A percentile compares a stretch with the other conserved stretches of the same genome.
phyloP scores from a whole-genome alignment of 352 stramenopile genomes.

The Nothophytophthora sp. region DNA sequence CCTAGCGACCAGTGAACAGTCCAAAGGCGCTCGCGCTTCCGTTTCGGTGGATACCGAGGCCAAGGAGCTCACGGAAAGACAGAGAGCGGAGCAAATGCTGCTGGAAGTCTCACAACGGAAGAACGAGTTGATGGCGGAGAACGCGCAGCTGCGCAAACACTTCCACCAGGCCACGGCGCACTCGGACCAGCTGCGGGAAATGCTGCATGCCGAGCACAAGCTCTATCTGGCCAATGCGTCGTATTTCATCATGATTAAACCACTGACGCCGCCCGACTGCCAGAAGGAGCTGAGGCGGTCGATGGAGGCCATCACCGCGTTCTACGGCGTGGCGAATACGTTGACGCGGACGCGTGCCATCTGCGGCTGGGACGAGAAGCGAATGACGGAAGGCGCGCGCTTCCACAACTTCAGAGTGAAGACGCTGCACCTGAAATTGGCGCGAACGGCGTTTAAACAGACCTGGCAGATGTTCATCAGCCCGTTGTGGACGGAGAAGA shows the following conservation, averaged over 20 bases:
- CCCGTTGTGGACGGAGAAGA: conserved; percentile 4
- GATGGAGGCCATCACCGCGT: neutral
- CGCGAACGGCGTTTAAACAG: neutral
- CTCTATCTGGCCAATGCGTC: neutral
- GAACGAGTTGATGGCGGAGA: too few species aligned
- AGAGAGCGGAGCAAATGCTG: too few species aligned
- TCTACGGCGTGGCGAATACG: too few species aligned
- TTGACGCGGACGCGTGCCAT: neutral
- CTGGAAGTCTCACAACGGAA: too few species aligned
- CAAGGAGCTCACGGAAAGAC: too few species aligned
- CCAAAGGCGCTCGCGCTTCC: too few species aligned
- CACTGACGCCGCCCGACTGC: neutral
- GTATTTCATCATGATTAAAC: conserved; percentile 1
- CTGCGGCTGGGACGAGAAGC: conserved; percentile 2
- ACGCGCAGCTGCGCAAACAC: too few species aligned
- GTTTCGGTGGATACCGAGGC: too few species aligned
- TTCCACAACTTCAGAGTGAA: conserved; percentile 2
- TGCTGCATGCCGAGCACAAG: conserved; percentile 4
- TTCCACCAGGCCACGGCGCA: too few species aligned
- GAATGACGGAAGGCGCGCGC: neutral
- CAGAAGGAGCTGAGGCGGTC: neutral
- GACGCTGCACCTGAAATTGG: neutral
- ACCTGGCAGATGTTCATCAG: conserved; percentile 12
- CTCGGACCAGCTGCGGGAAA: too few species aligned
- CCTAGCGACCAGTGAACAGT: too few species aligned